Percentiles rank a stretch among this genome's conserved stretches.
These are phyloP conservation scores for Funneliformis geosporum DNA, from an alignment of 192 early-diverging fungal species.

Conservation along the genomic window DNA sequence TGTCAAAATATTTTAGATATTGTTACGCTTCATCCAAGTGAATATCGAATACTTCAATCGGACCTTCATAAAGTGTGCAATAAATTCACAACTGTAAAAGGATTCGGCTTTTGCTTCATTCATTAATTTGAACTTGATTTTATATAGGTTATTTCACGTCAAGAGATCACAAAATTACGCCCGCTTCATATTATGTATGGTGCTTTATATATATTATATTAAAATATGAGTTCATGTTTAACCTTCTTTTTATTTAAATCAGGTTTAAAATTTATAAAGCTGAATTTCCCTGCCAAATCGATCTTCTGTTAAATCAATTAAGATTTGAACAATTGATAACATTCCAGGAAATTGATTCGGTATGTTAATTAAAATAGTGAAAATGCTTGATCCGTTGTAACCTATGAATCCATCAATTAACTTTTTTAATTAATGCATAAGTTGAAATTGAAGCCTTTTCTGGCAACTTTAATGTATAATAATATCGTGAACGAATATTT, in stretches of 20 bases:
- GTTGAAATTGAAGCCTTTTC: background rate
- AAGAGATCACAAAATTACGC: background rate
- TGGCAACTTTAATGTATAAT: conserved; percentile 1
- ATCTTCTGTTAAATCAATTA: conserved; percentile 9
- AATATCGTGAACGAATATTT: background rate
- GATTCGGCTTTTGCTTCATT: background rate
- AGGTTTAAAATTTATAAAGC: conserved; percentile 13
- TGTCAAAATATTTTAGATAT: conserved; percentile 13
- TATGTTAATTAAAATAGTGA: background rate
- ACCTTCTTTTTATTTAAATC: background rate
- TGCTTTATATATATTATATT: background rate
- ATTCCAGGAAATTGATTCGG: conserved; percentile 3
- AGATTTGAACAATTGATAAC: conserved; percentile 1
- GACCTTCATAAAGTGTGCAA: background rate
- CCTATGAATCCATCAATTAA: background rate
- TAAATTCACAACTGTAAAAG: background rate
- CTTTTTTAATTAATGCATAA: background rate
- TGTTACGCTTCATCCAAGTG: background rate
- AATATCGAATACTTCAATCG: background rate
- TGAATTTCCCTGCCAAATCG: background rate
- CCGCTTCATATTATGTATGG: background rate
- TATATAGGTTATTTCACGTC: background rate
- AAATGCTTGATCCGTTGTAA: background rate
- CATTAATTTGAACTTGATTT: background rate
- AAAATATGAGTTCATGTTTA: background rate